Evolutionary conservation across 371 early-diverging fungal species (phyloP).

Genomic region (Cokeromyces recurvatus): DNA sequence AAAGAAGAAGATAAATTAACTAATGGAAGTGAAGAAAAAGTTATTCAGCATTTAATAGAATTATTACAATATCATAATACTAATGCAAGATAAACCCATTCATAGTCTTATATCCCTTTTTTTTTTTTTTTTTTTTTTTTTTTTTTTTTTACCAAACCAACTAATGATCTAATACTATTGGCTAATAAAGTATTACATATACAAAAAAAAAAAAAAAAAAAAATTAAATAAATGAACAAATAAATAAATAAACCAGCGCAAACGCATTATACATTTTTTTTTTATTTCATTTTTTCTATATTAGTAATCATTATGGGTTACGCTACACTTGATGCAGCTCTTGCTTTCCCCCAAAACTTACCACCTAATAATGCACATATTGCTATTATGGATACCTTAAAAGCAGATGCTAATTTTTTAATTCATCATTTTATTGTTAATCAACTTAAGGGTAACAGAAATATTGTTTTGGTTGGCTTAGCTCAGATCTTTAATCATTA

Average conservation of each 20-base stretch:
- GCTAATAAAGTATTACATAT: no score
- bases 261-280: background rate
- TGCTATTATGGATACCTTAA: conserved; percentile 62
- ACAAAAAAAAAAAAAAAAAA: background rate
- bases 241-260: no score
- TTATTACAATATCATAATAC: conserved; percentile 8
- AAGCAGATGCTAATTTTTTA: conserved; percentile 63
- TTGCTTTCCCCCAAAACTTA: conserved; percentile 44
- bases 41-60: conserved; percentile 3
- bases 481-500: conserved; percentile 67
- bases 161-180: no score
- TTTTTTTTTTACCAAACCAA: background rate
- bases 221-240: no score
- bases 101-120: background rate
- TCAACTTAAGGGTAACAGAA: conserved; percentile 54
- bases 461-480: conserved; percentile 60
- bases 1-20: background rate
- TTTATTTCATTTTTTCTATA: background rate
- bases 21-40: background rate
- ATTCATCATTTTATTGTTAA: conserved; percentile 68
- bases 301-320: conserved; percentile 57
- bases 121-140: background rate
- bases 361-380: conserved; percentile 47
- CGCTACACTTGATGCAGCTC: conserved; percentile 41
- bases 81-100: background rate